Conservation (phyloP, 2,329 filamentous ascomycete species). For the Cytospora schulzeri region DNA sequence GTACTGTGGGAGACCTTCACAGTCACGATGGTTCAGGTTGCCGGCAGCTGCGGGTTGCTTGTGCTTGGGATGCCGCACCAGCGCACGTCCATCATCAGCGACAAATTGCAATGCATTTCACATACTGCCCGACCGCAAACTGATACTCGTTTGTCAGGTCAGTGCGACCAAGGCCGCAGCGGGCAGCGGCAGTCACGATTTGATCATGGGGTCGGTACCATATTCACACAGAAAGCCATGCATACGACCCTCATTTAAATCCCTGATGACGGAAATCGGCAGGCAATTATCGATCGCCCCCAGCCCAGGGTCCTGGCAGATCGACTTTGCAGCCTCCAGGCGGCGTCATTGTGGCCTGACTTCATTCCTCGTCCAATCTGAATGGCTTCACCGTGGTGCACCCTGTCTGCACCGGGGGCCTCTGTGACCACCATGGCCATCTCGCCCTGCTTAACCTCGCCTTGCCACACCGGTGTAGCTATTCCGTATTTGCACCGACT, state of each 20-base stretch:
- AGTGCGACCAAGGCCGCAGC: background rate
- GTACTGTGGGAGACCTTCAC: background rate
- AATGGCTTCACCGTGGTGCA: conserved; percentile 19
- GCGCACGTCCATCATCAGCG: background rate
- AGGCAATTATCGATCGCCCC: conserved; percentile 17
- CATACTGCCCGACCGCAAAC: background rate
- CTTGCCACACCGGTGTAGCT: background rate
- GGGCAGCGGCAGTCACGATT: background rate
- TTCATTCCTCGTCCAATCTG: conserved; percentile 5
- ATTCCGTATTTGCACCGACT: background rate
- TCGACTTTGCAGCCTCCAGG: conserved; percentile 13
- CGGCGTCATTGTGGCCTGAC: conserved; percentile 22
- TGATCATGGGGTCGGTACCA: background rate
- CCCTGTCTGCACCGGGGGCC: background rate
- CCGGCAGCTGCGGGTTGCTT: background rate
- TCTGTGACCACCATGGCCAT: background rate
- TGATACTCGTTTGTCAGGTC: background rate
- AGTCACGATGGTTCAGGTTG: background rate
- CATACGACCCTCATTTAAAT: conserved; percentile 8
- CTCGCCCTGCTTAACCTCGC: background rate
- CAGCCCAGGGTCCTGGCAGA: conserved; percentile 17
- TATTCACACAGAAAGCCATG: background rate
- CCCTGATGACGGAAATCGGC: conserved; percentile 25
- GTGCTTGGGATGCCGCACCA: background rate
- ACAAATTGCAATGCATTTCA: background rate